phyloP scores from a whole-genome alignment of 2,329 filamentous ascomycete genomes.

The Fusarium hostae region DNA sequence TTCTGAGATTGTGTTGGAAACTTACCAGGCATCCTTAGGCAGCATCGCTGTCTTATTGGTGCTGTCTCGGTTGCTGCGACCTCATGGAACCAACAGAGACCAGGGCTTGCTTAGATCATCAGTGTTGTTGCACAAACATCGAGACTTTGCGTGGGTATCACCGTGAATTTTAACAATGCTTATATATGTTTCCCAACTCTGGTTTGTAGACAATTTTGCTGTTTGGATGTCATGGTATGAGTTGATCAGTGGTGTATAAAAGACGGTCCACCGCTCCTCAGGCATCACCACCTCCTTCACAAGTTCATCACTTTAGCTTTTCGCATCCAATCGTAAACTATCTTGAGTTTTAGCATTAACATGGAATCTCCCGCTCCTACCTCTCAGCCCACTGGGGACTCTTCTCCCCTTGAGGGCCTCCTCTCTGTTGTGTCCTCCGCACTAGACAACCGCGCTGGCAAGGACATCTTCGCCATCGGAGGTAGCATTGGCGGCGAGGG shows the following conservation, averaged over 20 bases:
- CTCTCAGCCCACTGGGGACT: fast-evolving
- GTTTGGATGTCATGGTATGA: no score
- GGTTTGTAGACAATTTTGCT: fast-evolving
- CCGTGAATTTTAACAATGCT: background rate
- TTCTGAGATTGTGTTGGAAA: background rate
- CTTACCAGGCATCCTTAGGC: background rate
- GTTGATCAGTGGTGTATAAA: background rate
- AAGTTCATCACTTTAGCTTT: background rate
- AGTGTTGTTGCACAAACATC: background rate
- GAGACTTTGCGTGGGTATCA: background rate
- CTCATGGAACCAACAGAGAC: background rate
- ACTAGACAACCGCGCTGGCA: background rate
- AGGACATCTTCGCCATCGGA: slow-evolving; percentile 20
- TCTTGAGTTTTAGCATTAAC: fast-evolving
- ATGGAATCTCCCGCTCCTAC: background rate
- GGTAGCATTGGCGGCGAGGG: background rate
- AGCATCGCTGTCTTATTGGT: background rate
- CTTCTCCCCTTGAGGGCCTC: background rate
- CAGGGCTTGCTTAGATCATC: background rate
- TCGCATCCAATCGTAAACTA: fast-evolving
- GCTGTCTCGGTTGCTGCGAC: background rate
- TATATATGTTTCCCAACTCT: fast-evolving
- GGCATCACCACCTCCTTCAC: background rate
- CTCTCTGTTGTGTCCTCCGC: background rate
- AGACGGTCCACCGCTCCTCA: background rate